These are phyloP conservation scores for Arachnomyces sp. DNA, from an alignment of 2,329 filamentous ascomycete genomes.

Conservation along the genomic window DNA sequence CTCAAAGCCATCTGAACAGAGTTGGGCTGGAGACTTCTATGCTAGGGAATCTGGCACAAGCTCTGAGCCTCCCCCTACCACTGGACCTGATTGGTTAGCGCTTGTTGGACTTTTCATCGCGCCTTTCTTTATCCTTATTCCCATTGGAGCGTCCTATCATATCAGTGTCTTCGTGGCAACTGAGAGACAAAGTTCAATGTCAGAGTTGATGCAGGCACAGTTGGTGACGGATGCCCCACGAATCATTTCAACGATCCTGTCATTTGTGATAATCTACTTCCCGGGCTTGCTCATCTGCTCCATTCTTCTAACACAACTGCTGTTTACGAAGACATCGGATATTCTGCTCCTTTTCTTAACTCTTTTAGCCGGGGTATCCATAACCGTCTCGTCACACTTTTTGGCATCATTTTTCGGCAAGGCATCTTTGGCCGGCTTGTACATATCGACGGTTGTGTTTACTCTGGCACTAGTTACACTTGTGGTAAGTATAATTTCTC, in stretches of 20 bases:
- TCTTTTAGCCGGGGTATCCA: constrained; percentile 61
- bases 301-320: constrained; percentile 50
- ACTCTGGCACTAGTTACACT: too few species aligned
- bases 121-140: constrained; percentile 67
- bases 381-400: constrained; percentile 69
- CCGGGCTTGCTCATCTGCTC: constrained; percentile 73
- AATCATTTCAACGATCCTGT: constrained; percentile 65
- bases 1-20: too few species aligned
- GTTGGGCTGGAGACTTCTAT: too few species aligned
- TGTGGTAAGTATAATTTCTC: too few species aligned
- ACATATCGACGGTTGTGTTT: too few species aligned
- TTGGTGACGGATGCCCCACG: constrained; percentile 71
- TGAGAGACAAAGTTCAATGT: constrained; percentile 76
- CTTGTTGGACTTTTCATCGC: constrained; percentile 45
- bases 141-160: constrained; percentile 75
- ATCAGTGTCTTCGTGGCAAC: constrained; percentile 73
- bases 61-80: too few species aligned
- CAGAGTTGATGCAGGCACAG: constrained; percentile 79
- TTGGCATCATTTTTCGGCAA: constrained; percentile 54
- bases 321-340: constrained; percentile 54
- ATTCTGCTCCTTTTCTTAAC: constrained; percentile 64
- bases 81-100: too few species aligned
- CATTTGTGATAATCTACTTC: constrained; percentile 68
- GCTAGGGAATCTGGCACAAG: too few species aligned
- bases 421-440: too few species aligned